Evolutionary conservation across 2,329 filamentous ascomycete species (phyloP), one percentile per base, ranked within the genome.

Genomic region (Claviceps sp.): DNA sequence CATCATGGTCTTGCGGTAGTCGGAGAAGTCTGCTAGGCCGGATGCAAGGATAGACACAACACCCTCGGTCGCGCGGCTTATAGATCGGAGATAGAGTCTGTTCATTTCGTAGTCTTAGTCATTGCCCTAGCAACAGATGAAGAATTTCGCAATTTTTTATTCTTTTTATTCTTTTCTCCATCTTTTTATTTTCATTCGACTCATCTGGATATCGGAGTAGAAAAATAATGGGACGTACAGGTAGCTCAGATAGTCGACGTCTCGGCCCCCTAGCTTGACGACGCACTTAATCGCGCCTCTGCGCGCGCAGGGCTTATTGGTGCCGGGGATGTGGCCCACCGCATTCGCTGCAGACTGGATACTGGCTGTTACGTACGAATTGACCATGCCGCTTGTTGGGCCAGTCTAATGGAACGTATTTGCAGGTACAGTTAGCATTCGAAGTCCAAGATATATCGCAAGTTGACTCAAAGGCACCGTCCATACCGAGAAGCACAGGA

Each of bases 161-260:
- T 7, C 1, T n/a, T 23, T 44, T 26, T 6, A 14, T 5, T 7
- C 1, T 26, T 23, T 44, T 14, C 4, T 16, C 11, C 42, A 11
- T 44, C 11, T 44, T 44, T 23, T 5, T 7, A 39, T 26, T 40
- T 5, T 14, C 9, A 4, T 34, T 34, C 29, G 29, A 34, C 1
- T 4, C 9, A 4, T 34, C 11, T 3, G 29, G 9, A 4, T 20
- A 34, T 34, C 29, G 3, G 4, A 34, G 29, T 4, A 40, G 8
- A 40, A 40, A 40, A 20, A 11, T 4, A 5, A 23, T 2, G 8
- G 4, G 40, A 51, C 56, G 23, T 50, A 57, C 56, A 57, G 43
- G 17, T 57, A 57, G 45, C 56, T 57, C 38, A 57, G 56, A 20
- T 57, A 57, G 52, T 57, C 56, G 42, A 57, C 55, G n/a, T 56